Conservation (phyloP, 1,139 yeast genomes). For the Suhomyces bribrorum region DNA sequence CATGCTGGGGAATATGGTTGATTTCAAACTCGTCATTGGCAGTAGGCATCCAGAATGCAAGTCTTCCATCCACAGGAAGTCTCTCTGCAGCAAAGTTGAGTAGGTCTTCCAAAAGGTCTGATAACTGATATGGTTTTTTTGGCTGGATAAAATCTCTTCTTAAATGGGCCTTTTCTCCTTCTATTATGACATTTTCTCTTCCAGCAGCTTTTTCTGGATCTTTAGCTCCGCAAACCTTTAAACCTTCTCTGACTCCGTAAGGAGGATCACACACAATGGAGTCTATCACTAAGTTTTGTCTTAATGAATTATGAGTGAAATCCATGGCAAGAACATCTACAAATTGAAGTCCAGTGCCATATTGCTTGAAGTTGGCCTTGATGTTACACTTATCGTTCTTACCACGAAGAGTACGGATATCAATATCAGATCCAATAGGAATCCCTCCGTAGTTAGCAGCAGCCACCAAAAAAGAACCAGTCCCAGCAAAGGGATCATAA, state of each 20-base stretch:
- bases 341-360: conserved; percentile 56
- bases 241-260: conserved; percentile 94
- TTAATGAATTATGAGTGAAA: conserved; percentile 85
- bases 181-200: conserved; percentile 66
- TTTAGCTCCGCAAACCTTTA: conserved; percentile 87
- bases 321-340: conserved; percentile 89
- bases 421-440: conserved; percentile 88
- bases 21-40: conserved; percentile 82
- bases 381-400: conserved; percentile 55
- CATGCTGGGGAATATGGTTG: conserved; percentile 80
- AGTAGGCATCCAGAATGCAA: conserved; percentile 98
- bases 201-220: conserved; percentile 59
- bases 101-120: conserved; percentile 73
- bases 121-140: conserved; percentile 84
- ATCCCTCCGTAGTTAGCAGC: conserved; percentile 85
- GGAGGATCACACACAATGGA: conserved; percentile 96
- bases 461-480: conserved; percentile 91
- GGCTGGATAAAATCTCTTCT: conserved; percentile 89
- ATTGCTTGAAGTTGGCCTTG: conserved; percentile 71
- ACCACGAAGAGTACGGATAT: conserved; percentile 80
- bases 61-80: conserved; percentile 71
- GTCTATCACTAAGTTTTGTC: conserved; percentile 64
- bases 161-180: conserved; percentile 77
- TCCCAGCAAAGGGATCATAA: conserved; percentile 96
- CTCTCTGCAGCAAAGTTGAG: conserved; percentile 70